These are phyloP conservation scores for Elongisporangium prolatum DNA, from an alignment of 352 stramenopile species.

Conservation along the genomic window DNA sequence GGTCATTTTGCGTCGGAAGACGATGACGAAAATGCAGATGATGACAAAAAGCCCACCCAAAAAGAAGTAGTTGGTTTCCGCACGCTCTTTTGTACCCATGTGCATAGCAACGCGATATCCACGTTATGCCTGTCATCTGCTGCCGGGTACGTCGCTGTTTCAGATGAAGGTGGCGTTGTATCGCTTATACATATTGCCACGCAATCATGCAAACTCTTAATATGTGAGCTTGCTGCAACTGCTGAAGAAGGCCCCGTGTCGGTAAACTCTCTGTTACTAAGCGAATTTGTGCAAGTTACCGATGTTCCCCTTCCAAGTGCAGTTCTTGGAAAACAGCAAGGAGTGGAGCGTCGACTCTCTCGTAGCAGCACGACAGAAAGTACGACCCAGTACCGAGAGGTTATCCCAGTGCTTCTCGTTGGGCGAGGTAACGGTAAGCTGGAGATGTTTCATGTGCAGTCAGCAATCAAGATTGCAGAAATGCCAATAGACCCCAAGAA, in stretches of 20 bases:
- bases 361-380: conserved; percentile 6
- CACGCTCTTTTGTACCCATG: conserved; percentile 44
- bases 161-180: conserved; percentile 52
- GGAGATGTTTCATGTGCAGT: conserved; percentile 73
- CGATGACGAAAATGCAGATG: conserved; percentile 2
- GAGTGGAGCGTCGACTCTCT: conserved; percentile 9
- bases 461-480: conserved; percentile 62
- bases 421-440: conserved; percentile 60
- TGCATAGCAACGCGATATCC: conserved; percentile 53
- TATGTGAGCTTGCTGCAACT: conserved; percentile 39
- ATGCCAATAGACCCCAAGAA: conserved; percentile 45
- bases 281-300: conserved; percentile 55
- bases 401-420: conserved; percentile 62
- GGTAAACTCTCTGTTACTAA: conserved; percentile 61
- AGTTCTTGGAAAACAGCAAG: not conserved
- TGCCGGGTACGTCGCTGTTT: conserved; percentile 45
- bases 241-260: conserved; percentile 34
- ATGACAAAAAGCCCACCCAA: conserved; percentile 4
- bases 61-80: conserved; percentile 30
- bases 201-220: conserved; percentile 50
- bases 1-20: not conserved
- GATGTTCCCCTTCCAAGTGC: conserved; percentile 29
- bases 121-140: conserved; percentile 41
- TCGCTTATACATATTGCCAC: conserved; percentile 48
- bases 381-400: conserved; percentile 38